These are phyloP conservation scores for Fusarium palustre DNA, from an alignment of 2,329 filamentous ascomycete species.

Conservation along the genomic window DNA sequence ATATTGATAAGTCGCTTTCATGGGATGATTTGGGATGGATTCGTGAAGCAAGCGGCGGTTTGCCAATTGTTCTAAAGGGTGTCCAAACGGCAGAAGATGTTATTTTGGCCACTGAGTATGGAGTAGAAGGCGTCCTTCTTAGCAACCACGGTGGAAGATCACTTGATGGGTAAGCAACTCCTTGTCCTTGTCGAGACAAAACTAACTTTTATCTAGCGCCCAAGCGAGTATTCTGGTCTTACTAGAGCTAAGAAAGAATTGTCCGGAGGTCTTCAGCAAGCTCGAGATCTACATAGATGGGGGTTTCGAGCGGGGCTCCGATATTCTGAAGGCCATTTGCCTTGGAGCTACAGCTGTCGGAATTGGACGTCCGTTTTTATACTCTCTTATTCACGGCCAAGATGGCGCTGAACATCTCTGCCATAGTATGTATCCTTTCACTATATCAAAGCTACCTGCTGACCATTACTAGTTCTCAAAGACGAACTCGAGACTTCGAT, in stretches of 20 bases:
- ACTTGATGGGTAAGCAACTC: conserved; percentile 57
- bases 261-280: conserved; percentile 60
- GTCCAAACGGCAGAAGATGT: conserved; percentile 68
- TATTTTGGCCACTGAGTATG: conserved; percentile 59
- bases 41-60: conserved; percentile 52
- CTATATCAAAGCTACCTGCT: accelerated
- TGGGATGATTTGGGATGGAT: conserved; percentile 68
- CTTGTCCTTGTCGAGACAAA: accelerated
- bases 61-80: conserved; percentile 68
- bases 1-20: conserved; percentile 62
- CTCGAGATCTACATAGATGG: conserved; percentile 67
- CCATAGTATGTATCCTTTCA: conserved; percentile 58
- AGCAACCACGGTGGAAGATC: conserved; percentile 71
- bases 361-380: conserved; percentile 64
- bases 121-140: conserved; percentile 65
- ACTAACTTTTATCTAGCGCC: conserved; percentile 39
- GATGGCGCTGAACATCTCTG: conserved; percentile 66
- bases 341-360: conserved; percentile 66
- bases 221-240: conserved; percentile 62
- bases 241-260: conserved; percentile 61
- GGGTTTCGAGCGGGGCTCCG: conserved; percentile 64
- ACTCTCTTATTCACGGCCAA: conserved; percentile 65
- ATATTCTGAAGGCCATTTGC: conserved; percentile 65
- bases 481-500: conserved; percentile 50
- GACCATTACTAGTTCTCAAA: conserved; percentile 36